Evolutionary conservation across 1,139 yeast species (phyloP).

Genomic region (Yamadazyma blattariae): DNA sequence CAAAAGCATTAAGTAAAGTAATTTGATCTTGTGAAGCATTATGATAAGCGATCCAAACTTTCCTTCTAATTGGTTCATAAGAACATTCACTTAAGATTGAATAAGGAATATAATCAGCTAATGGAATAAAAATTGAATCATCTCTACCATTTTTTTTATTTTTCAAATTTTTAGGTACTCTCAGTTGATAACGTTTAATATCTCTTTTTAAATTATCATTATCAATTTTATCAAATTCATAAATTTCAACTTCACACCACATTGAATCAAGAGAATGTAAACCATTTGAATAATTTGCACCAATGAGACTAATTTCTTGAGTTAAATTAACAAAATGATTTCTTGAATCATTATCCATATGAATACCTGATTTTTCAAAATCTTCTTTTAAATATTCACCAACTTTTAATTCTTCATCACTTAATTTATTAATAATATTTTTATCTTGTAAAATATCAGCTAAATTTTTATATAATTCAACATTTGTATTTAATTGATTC

Average conservation of each 20-base stretch:
- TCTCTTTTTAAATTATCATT: slow-evolving; percentile 22
- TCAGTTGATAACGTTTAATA: slow-evolving; percentile 26
- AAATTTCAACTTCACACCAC: slow-evolving; percentile 35
- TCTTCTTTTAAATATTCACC: slow-evolving; percentile 80
- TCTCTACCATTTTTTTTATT: slow-evolving; percentile 8
- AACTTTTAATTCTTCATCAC: slow-evolving; percentile 76
- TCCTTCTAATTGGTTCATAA: slow-evolving; percentile 56
- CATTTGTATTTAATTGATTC: slow-evolving; percentile 88
- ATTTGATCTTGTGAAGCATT: slow-evolving; percentile 59
- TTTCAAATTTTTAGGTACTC: slow-evolving; percentile 12
- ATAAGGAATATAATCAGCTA: slow-evolving; percentile 67
- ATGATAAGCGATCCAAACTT: slow-evolving; percentile 75
- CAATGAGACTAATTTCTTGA: slow-evolving; percentile 76
- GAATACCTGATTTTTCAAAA: slow-evolving; percentile 87
- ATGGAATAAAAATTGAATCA: slow-evolving; percentile 45
- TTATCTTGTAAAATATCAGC: slow-evolving; percentile 50
- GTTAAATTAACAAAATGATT: slow-evolving; percentile 74
- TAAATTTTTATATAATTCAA: slow-evolving; percentile 62
- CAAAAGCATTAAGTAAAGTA: slow-evolving; percentile 51
- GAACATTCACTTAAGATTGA: slow-evolving; percentile 60
- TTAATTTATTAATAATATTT: slow-evolving; percentile 34
- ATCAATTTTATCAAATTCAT: slow-evolving; percentile 31
- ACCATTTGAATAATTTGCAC: slow-evolving; percentile 72
- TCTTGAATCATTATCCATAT: slow-evolving; percentile 68
- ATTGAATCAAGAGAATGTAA: slow-evolving; percentile 42